Conservation (phyloP, 2,329 filamentous ascomycete species). For the Chaetothyriales sp. region DNA sequence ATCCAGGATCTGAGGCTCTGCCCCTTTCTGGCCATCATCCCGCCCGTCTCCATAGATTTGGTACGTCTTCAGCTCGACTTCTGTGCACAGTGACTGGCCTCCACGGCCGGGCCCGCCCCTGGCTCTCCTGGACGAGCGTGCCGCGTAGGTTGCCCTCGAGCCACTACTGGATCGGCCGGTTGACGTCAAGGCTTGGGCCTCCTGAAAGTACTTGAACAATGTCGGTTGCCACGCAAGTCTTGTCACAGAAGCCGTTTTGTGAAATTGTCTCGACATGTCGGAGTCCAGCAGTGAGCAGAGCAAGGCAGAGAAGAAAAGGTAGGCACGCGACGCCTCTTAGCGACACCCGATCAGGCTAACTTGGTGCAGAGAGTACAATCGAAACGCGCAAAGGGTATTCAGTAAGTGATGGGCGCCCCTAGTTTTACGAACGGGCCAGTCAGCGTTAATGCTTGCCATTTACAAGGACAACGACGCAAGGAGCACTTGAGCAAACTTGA, state of each 20-base stretch:
- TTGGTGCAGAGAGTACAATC: conserved; percentile 24
- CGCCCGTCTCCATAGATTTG: not conserved
- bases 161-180: no score
- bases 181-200: conserved; percentile 4
- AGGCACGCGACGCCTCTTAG: not conserved
- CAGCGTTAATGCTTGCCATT: not conserved
- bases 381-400: conserved; percentile 33
- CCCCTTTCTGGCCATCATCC: not conserved
- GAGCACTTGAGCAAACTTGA: conserved; percentile 33
- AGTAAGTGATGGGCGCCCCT: conserved; percentile 22
- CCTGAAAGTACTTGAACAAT: conserved; percentile 18
- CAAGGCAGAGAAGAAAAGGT: conserved; percentile 22
- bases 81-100: not conserved
- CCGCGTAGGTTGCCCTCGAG: no score
- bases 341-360: not conserved
- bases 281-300: conserved; percentile 19
- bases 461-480: conserved; percentile 30
- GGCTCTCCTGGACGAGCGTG: no score
- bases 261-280: conserved; percentile 16
- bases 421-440: not conserved
- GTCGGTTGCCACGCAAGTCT: conserved; percentile 15
- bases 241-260: not conserved
- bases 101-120: not conserved
- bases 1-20: not conserved
- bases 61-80: not conserved